Evolutionary conservation across 768 basidiomycete species (phyloP), one percentile per base, ranked within the genome.

Genomic region (Suillus alpinus): DNA sequence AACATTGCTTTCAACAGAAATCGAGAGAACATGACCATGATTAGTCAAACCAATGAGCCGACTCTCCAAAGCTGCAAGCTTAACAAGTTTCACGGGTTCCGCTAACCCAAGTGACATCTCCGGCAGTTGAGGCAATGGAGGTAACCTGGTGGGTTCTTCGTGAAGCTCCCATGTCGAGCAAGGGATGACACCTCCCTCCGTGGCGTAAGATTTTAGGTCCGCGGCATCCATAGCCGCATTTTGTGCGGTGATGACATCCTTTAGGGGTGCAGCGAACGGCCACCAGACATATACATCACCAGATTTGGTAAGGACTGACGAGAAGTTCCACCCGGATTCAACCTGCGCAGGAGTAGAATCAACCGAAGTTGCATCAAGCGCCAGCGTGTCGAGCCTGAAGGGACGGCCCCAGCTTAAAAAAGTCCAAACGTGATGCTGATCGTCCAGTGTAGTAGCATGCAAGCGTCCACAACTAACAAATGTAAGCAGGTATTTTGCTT

Each of bases 281-380:
- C 87, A 93, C 84, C 87, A 92, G 4, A 89, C 84, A 63, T 86
- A 84, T 47, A 90, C 86, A 51, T 86, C 83, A 2, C 92, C 91
- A n/a, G 81, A 78, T 62, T 80, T 77, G 9, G 87, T 89, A 66
- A 96, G 84, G 34, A 88, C 77, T 12, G 86, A 82, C n/a, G 88
- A 88, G 71, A 89, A 91, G 14, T 68, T 62, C 94, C 94, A 95
- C 46, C 94, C 93, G 65, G 90, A 88, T 69, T 88, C 88, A 40
- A 92, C 80, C 70, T 90, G 90, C 2, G 72, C 63, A 44, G 86
- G 82, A 3, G 73, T 76, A 36, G 87, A 74, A 29, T 84, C 72
- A 2, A 77, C 68, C 16, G 83, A 79, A 1, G 76, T 74, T 10
- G 71, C 73, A 62, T 79, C 76, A 56, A 81, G 62, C 37, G 75